Base-by-base conservation (phyloP, 805 yeast genomes). In the Blastobotrys chiropterorum region DNA sequence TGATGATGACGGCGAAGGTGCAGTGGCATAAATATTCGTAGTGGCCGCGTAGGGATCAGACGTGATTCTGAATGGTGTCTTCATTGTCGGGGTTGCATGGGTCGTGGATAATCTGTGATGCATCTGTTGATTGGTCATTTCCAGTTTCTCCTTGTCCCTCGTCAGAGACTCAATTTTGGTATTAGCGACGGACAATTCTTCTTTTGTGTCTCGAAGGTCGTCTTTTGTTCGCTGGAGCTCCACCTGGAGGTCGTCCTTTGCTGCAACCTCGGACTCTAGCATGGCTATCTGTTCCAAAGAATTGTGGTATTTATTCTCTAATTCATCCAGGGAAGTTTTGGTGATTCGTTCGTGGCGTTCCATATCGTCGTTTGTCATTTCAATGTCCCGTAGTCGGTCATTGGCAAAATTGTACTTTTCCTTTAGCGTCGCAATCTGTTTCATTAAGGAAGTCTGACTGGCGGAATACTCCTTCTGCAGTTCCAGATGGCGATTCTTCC, bases 331-430 rank as follows among this genome's bases (percentile, higher is more conserved):
- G 14, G 69, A 64, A 3, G 62, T 52, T 34, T 67, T 59, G 42
- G 71, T 60, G 43, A 66, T 66, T 43, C 76, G 57, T 41, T 71
- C 77, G 30, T 63, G 67, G 43, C 72, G 72, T 55, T 74, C 79
- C 57, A 72, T 64, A 51, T 68, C 72, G 52, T 75, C 80, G 55
- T 73, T 72, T 30, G 64, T 55, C 48, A 71, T 71, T 59, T 75
- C 79, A 15, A 73, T 68, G 21, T 74, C 73, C 14, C 72, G 66
- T 31, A 74, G 56, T 39, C 65, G 66, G 5, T 59, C 50, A 30
- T 59, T 64, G 22, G 70, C 69, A 15, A 53, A 54, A 14, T 62
- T 61, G 21, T 69, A 54, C 7, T 70, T 74, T 11, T 56, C 60
- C 34, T 66, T 59, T 42, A 71, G 57, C 4, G 58, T 52, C 8